Conservation (phyloP, 306 rosid genomes). For the Quercus engelmannii region DNA sequence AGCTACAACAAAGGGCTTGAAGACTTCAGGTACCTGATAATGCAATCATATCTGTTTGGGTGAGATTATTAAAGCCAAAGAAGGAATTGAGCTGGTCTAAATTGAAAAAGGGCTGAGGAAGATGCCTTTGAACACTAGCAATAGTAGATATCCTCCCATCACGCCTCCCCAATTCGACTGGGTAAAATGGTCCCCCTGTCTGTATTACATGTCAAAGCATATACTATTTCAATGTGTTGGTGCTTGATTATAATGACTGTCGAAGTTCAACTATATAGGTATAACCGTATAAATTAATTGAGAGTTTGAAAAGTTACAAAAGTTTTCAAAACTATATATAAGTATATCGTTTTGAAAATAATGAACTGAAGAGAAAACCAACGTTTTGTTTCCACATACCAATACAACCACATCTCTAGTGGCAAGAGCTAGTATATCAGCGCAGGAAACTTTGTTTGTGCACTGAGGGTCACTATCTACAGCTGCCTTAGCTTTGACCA, state of each 20-base stretch:
- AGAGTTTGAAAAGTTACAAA: too few relatives aligned
- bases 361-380: too few relatives aligned
- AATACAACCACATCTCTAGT: constrained; percentile 36
- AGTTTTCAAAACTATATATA: too few relatives aligned
- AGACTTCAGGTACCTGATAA: constrained; percentile 29
- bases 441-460: constrained; percentile 41
- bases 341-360: background rate
- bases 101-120: constrained; percentile 29
- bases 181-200: constrained; percentile 38
- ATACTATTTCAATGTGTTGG: background rate
- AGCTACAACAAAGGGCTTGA: background rate
- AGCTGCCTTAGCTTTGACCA: constrained; percentile 42
- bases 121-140: constrained; percentile 31
- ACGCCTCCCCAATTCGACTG: constrained; percentile 39
- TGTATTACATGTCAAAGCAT: background rate
- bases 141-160: constrained; percentile 30
- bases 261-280: background rate
- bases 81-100: constrained; percentile 31
- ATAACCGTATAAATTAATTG: background rate
- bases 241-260: background rate
- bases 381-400: constrained; percentile 13
- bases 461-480: constrained; percentile 30
- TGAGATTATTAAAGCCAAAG: constrained; percentile 20
- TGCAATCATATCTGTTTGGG: constrained; percentile 40
- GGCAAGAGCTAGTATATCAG: constrained; percentile 42